Evolutionary conservation across 768 basidiomycete genomes (phyloP).

Genomic region (Collybiopsis confluens): DNA sequence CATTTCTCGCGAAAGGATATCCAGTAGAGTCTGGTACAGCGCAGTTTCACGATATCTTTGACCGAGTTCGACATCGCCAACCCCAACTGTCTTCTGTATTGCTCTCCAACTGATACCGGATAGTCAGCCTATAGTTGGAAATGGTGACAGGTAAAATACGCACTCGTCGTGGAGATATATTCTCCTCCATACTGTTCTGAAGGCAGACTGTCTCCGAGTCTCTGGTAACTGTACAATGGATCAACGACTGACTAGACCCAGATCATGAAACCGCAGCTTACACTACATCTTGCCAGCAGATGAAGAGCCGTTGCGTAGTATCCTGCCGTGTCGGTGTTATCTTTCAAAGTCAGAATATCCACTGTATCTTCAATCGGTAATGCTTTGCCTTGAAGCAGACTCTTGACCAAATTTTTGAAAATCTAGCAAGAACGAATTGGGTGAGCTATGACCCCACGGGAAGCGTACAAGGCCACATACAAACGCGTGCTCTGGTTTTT

Average conservation of each 20-base stretch:
- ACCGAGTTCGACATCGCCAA: slow-evolving; percentile 75
- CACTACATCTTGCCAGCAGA: slow-evolving; percentile 53
- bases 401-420: slow-evolving; percentile 64
- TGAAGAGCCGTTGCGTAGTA: slow-evolving; percentile 71
- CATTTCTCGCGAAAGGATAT: slow-evolving; percentile 37
- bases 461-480: slow-evolving; percentile 31
- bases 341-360: slow-evolving; percentile 83
- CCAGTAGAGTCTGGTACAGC: slow-evolving; percentile 60
- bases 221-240: slow-evolving; percentile 47
- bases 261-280: slow-evolving; percentile 20
- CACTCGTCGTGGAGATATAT: slow-evolving; percentile 89
- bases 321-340: slow-evolving; percentile 55
- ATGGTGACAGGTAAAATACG: slow-evolving; percentile 21
- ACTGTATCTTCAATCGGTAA: slow-evolving; percentile 76
- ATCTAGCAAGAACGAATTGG: slow-evolving; percentile 34
- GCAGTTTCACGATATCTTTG: slow-evolving; percentile 71
- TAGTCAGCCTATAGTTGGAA: no score
- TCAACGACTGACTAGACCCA: neutral
- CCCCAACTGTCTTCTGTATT: slow-evolving; percentile 68
- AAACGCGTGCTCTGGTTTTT: slow-evolving; percentile 47
- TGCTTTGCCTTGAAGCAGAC: slow-evolving; percentile 69
- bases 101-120: slow-evolving; percentile 78
- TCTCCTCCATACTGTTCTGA: slow-evolving; percentile 80
- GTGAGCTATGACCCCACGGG: neutral
- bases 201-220: slow-evolving; percentile 61